Conservation (phyloP, 2,329 filamentous ascomycete species). For the Ophiostoma angusticollis region DNA sequence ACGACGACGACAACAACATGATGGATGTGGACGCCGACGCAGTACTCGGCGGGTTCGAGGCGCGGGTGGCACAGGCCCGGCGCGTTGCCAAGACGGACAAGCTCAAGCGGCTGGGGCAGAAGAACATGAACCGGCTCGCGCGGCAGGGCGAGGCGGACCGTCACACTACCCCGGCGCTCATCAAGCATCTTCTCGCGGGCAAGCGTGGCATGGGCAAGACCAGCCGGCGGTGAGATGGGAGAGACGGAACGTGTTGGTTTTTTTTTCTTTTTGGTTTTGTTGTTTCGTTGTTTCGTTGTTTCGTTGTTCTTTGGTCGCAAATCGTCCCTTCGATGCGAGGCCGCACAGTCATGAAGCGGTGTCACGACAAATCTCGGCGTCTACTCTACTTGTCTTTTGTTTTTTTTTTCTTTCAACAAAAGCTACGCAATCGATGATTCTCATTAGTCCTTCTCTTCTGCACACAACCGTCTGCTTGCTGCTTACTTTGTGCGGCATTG, state of each 20-base stretch:
- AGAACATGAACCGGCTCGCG: conserved; percentile 98
- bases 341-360: conserved; percentile 1
- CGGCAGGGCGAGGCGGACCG: conserved; percentile 94
- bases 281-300: background rate
- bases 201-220: conserved; percentile 94
- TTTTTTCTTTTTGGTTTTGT: background rate
- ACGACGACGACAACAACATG: conserved; percentile 53
- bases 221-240: conserved; percentile 55
- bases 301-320: background rate
- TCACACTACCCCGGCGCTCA: conserved; percentile 66
- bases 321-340: no score
- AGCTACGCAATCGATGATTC: conserved; percentile 2
- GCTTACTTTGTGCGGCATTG: background rate
- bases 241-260: conserved; percentile 16
- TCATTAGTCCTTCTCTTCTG: no score
- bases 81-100: conserved; percentile 61
- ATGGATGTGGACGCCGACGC: conserved; percentile 59
- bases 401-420: background rate
- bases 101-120: conserved; percentile 79
- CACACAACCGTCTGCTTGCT: no score
- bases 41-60: conserved; percentile 24
- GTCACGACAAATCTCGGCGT: conserved; percentile 3
- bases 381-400: background rate
- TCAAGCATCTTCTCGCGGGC: conserved; percentile 85
- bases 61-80: conserved; percentile 52